phyloP scores from a whole-genome alignment of 106 monocot genomes.

The Phalaenopsis equestris region DNA sequence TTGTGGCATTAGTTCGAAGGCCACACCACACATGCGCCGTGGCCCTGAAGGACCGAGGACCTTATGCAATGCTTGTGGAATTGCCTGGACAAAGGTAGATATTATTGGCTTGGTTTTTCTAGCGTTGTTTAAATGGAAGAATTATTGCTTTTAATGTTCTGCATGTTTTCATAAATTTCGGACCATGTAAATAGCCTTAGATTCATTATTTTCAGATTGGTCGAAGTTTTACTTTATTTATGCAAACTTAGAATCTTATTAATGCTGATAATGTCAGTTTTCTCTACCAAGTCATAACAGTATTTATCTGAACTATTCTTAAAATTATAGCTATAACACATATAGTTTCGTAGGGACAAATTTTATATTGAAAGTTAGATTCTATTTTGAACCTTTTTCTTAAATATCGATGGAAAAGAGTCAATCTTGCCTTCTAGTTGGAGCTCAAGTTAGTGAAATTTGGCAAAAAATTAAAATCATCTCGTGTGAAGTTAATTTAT shows the following conservation, averaged over 20 bases:
- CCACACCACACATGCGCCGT: conserved; percentile 46
- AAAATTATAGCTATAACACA: neutral
- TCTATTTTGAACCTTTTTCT: neutral
- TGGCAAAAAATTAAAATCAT: neutral
- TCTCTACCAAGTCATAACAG: neutral
- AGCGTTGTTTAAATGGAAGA: neutral
- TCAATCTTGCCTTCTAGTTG: neutral
- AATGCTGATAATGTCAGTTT: neutral
- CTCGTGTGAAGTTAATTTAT: too few relatives aligned
- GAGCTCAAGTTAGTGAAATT: neutral
- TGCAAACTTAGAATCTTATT: neutral
- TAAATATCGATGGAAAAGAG: too few relatives aligned
- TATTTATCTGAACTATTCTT: neutral
- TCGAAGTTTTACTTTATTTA: neutral
- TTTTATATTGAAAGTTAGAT: neutral
- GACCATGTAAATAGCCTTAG: neutral
- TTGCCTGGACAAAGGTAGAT: conserved; percentile 42
- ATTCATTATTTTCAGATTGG: neutral
- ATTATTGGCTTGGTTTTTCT: neutral
- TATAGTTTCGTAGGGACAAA: neutral
- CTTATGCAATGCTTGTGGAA: conserved; percentile 50
- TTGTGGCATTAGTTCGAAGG: conserved; percentile 34
- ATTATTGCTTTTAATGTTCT: neutral
- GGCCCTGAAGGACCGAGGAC: conserved; percentile 45
- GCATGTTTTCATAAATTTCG: neutral